Base-by-base conservation (phyloP, 129 eudicot genomes). In the Artemisia tridentata region DNA sequence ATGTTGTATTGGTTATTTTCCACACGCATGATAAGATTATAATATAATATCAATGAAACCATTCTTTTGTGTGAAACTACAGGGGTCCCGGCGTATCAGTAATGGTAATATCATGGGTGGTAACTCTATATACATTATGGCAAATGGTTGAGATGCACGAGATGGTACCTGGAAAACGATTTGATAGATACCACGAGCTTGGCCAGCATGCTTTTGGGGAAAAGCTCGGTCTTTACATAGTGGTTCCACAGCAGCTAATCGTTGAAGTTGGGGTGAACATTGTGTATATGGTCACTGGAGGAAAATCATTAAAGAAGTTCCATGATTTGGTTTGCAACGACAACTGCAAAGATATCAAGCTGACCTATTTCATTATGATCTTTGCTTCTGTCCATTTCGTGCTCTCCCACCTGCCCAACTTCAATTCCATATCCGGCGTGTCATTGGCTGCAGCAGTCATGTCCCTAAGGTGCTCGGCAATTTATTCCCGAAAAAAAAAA, bases 331-430 rank as follows among this genome's bases (percentile, higher is more conserved):
- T 77, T 19, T 77, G 81, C 55, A 29, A 67, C 6, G 49, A 69
- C 51, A 77, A 50, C 16, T 69, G 81, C 71, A 77, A 71, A 77
- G 70, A 59, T 27, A 60, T 77, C 51, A 69, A 15, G 21, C 71
- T 69, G 64, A 50, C 81, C 29, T 85, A 57, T 50, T 85, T 82
- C 81, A 85, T 85, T 75, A 80, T 85, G 79, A 82, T 85, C 61
- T 62, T 77, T 57, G 75, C 81, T 60, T 77, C 81, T 21, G 75
- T 77, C 49, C 75, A 77, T 17, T 77, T 77, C n/a, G 81, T 77
- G 38, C 81, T 77, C 46, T 77, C 76, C 29, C 71, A 77, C 63
- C 81, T 77, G 34, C 81, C 81, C 59, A 77, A 51, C 43, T 70
- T 77, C 38, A 77, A 77, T 41, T 69, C 76, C 71, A 77, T 77